phyloP scores from a whole-genome alignment of 139 green algal species.

The Astrephomene gubernaculifera region DNA sequence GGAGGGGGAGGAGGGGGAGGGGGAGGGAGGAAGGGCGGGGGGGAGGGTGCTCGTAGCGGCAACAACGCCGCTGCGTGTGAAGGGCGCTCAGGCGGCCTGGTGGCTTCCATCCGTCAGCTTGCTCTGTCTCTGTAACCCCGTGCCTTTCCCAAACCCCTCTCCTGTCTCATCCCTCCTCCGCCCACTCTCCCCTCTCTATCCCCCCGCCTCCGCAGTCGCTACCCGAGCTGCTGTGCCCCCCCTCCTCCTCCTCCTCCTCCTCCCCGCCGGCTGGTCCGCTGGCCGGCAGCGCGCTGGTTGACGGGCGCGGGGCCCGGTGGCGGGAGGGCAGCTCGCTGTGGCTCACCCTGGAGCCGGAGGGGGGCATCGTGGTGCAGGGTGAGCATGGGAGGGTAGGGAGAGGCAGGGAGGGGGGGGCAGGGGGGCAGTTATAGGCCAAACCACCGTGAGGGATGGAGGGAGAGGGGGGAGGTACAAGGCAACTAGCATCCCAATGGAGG shows the following conservation, averaged over 20 bases:
- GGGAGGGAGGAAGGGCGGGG: background rate
- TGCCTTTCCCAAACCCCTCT: background rate
- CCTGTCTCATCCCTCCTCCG: background rate
- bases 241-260: background rate
- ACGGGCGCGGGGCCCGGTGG: background rate
- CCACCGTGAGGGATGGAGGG: background rate
- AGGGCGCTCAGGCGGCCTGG: too few relatives aligned
- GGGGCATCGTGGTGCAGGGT: slow-evolving; percentile 42
- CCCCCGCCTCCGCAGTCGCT: slow-evolving; percentile 2
- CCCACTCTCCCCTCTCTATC: background rate
- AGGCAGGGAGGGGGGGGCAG: background rate
- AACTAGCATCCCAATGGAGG: background rate
- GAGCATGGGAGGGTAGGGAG: background rate
- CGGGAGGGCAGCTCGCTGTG: slow-evolving; percentile 21
- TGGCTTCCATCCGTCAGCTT: background rate
- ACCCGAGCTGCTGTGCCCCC: background rate
- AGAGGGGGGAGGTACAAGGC: background rate
- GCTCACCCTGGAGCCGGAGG: slow-evolving; percentile 34
- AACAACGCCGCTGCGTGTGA: too few relatives aligned
- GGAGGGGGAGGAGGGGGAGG: background rate
- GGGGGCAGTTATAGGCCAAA: background rate
- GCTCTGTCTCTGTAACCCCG: background rate
- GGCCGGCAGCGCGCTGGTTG: slow-evolving; percentile 27
- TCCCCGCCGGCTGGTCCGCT: too few relatives aligned
- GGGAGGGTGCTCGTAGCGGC: background rate